Evolutionary conservation across 345 rosid species (phyloP), one percentile per base, ranked within the genome.

Genomic region (Conringia planisiliqua): DNA sequence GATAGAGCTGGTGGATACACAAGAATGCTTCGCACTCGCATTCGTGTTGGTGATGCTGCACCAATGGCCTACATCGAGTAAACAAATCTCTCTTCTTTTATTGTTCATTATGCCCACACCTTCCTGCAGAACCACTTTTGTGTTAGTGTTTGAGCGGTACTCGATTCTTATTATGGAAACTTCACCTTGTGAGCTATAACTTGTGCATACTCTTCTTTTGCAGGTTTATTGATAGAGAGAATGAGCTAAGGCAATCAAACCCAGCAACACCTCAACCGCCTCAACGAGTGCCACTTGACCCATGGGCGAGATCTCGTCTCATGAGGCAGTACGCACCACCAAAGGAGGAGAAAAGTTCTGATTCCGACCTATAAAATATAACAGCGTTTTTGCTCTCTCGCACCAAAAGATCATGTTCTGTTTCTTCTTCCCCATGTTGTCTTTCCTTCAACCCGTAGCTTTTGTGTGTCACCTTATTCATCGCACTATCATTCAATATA

Each of bases 1-100:
- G 95, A 91, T 63, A 83, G 98, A 84, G 86, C 91, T 36, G 97
- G 98, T 73, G 98, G 97, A 66, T 94, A 88, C 83, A 89, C 98
- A 6, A 91, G 96, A 84, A 44, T 91, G 75, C 95, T 91, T 16
- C 84, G 91, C 26, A 89, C 97, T 36, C 97, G 95, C 62, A 87
- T 91, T 5, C 82, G 98, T 70, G 91, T 87, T 80, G 97, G 95
- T 74, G 98, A 94, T 83, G 98, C 97, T 76, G 98, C 96, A 50
- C 87, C 86, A 44, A 89, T 91, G 97, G 96, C 97, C 57, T 91
- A 91, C 79, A 87, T 91, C 36, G 98, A 91, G 98, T 94, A 83
- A 84, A 12, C 55, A 27, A 26, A 17, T 42, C 35, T 20, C 7
- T 43, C 27, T 64, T 56, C 14, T 30, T n/a, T 55, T 64, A 60